Percentiles rank a stretch among this genome's conserved stretches.
Conservation (phyloP, 2,329 filamentous ascomycete species). For the Lanzia echinophila region DNA sequence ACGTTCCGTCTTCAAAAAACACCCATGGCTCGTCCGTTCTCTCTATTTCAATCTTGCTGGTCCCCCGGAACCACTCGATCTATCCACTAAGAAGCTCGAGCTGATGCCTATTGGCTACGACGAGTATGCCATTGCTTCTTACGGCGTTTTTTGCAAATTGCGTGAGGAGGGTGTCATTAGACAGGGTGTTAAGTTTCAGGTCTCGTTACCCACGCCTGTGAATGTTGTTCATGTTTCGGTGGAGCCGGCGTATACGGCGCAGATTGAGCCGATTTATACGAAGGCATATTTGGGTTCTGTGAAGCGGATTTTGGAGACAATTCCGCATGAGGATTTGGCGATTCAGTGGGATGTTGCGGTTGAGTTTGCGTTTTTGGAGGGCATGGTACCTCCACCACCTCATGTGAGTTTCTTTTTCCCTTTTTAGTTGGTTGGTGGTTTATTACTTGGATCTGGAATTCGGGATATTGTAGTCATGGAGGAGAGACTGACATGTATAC, state of each 20-base stretch:
- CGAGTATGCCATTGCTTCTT: constrained; percentile 26
- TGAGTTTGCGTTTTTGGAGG: constrained; percentile 26
- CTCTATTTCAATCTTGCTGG: constrained; percentile 6
- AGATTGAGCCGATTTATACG: constrained; percentile 29
- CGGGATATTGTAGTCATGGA: too few relatives aligned
- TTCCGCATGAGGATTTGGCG: constrained; percentile 29
- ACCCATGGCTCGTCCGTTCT: constrained; percentile 8
- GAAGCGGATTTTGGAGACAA: constrained; percentile 22
- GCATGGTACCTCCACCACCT: neutral
- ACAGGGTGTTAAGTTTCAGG: constrained; percentile 28
- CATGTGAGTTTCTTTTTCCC: constrained; percentile 3
- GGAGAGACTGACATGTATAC: neutral
- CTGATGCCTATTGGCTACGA: constrained; percentile 22
- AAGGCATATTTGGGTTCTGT: constrained; percentile 21
- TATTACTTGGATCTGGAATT: neutral
- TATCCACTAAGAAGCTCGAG: constrained; percentile 9
- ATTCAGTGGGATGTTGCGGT: constrained; percentile 30
- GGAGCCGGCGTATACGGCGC: constrained; percentile 19
- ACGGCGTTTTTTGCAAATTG: constrained; percentile 22
- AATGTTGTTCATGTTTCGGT: constrained; percentile 18
- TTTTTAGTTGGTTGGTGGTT: constrained; percentile 21
- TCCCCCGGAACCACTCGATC: neutral
- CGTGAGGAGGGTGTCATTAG: constrained; percentile 22
- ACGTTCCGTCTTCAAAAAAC: constrained; percentile 25
- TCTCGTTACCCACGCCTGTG: constrained; percentile 29